These are phyloP conservation scores for Rhododendron vialii DNA, from an alignment of 148 eudicot species.

Conservation along the genomic window DNA sequence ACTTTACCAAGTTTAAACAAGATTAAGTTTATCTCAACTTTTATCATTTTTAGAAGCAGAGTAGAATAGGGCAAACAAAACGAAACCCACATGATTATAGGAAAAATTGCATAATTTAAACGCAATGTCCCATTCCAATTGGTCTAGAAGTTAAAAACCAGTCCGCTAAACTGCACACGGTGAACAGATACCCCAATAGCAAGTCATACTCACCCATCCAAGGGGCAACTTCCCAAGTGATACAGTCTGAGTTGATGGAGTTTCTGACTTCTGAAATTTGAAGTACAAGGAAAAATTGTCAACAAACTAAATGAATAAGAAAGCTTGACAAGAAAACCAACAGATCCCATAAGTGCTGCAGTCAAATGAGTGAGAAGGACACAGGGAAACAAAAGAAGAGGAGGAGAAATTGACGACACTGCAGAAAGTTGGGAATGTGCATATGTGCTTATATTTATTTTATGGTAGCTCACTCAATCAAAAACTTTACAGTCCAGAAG, in stretches of 20 bases:
- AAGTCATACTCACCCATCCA: conserved; percentile 74
- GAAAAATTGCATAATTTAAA: not conserved
- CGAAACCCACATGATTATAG: not conserved
- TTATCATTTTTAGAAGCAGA: not conserved
- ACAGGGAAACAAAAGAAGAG: not conserved
- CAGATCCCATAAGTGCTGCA: not conserved
- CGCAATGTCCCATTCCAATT: not conserved
- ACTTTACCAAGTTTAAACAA: not conserved
- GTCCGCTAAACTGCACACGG: not conserved
- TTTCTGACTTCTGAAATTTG: conserved; percentile 45
- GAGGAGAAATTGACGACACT: not conserved
- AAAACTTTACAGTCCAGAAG: not conserved
- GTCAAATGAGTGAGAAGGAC: not conserved
- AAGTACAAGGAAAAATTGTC: conserved; percentile 11
- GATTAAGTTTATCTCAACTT: not conserved
- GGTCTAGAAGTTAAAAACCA: not conserved
- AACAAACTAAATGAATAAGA: conserved; percentile 2
- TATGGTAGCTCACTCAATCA: not conserved
- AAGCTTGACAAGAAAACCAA: not conserved
- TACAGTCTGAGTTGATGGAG: conserved; percentile 32
- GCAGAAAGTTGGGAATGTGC: not conserved
- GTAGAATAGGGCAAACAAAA: not conserved
- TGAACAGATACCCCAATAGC: not conserved
- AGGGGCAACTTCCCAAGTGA: conserved; percentile 42
- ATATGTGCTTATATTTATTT: not conserved